Percentiles rank a stretch among this genome's conserved stretches.
phyloP scores from a whole-genome alignment of 148 eudicot species.

The Rhododendron mucronatum region DNA sequence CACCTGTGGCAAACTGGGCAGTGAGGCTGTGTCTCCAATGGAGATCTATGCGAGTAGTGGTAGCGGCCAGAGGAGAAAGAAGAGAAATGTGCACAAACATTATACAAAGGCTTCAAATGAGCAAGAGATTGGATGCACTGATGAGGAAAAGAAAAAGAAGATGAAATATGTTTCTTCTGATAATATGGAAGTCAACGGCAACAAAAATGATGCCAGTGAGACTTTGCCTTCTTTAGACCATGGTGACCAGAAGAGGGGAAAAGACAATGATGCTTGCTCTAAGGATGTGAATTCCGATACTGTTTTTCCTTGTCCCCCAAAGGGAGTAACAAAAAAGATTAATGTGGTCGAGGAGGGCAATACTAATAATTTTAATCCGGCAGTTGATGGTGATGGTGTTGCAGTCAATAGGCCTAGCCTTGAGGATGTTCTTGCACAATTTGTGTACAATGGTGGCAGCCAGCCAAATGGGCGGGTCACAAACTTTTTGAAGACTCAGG shows the following conservation, averaged over 20 bases:
- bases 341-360: not conserved
- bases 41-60: not conserved
- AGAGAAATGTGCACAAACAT: not conserved
- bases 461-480: constrained; percentile 2
- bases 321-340: not conserved
- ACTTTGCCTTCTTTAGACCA: not conserved
- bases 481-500: not conserved
- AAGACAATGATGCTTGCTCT: not conserved
- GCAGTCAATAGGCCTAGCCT: not conserved
- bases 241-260: not conserved
- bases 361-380: not conserved
- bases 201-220: not conserved
- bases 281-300: not conserved
- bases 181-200: not conserved
- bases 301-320: not conserved
- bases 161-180: not conserved
- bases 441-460: constrained; percentile 21
- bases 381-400: not conserved
- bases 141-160: not conserved
- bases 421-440: constrained; percentile 33
- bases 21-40: not conserved
- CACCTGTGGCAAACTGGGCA: not conserved
- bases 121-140: not conserved
- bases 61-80: not conserved
- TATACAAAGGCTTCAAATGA: not conserved